Conservation (phyloP, 192 early-diverging fungal species). For the Gigaspora rosea region DNA sequence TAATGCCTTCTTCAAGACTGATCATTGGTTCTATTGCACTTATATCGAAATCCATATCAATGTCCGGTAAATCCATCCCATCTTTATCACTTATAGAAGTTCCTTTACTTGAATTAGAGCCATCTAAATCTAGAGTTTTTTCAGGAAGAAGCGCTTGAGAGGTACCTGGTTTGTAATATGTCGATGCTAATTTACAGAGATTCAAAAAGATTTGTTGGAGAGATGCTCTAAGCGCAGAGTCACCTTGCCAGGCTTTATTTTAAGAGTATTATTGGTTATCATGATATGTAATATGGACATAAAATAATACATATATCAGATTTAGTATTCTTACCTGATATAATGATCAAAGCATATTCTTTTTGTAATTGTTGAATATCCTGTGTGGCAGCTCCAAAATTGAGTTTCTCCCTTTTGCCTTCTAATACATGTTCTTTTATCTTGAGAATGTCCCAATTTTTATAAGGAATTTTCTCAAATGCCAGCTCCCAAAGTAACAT, state of each 20-base stretch:
- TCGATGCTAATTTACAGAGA: background rate
- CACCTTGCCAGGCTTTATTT: conserved; percentile 11
- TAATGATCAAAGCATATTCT: background rate
- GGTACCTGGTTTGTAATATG: too few species aligned
- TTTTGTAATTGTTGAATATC: conserved; percentile 3
- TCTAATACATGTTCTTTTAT: conserved; percentile 13
- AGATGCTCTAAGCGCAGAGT: background rate
- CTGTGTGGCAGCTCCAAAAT: background rate
- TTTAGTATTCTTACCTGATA: background rate
- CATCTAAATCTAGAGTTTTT: too few species aligned
- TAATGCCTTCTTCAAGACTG: too few species aligned
- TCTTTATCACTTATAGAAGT: too few species aligned
- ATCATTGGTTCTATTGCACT: too few species aligned
- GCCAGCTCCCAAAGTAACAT: conserved; percentile 16
- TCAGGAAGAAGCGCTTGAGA: too few species aligned
- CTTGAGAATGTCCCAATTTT: background rate
- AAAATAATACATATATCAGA: background rate
- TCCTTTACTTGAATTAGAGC: too few species aligned
- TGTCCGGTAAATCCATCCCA: too few species aligned
- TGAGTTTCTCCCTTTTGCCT: conserved; percentile 6
- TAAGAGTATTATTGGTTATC: background rate
- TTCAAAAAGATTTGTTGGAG: conserved; percentile 3
- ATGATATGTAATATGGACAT: background rate
- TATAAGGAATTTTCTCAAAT: conserved; percentile 22
- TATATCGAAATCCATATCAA: too few species aligned